Evolutionary conservation across 495 filamentous ascomycete genomes (phyloP), one percentile per base, ranked within the genome.

Genomic region (Daldinia loculata): DNA sequence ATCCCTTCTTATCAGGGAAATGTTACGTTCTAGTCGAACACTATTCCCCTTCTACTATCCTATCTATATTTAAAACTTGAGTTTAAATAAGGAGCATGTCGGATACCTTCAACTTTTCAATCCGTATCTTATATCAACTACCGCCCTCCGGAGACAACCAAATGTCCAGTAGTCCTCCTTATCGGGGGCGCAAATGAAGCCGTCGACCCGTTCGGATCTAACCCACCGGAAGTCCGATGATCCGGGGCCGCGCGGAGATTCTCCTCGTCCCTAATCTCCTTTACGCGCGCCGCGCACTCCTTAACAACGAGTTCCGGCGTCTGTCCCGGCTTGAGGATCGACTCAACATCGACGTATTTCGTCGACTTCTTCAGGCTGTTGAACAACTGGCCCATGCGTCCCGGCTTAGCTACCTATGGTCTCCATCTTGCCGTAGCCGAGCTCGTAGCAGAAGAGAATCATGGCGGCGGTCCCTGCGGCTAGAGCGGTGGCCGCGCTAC

Each of bases 391-490:
- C 48, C 57, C 65, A 67, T 61, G n/a, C 65, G 57, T 8, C 45
- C 65, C 8, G 65, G 65, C 38, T 67, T 67, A 4, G 56, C 65
- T 3, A 67, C 61, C 65, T 3, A 67, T 67, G 11, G 57, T 61
- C 43, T 67, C 57, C 56, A 67, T 67, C 36, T 56, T 61, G 17
- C 65, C 66, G 36, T 67, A 61, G 6, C 65, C 65, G n/a, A 67
- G 50, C 38, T 67, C 65, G 57, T 67, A 61, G 56, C 76, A 78
- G 52, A 75, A 75, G 17, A 78, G 56, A 0, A 77, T 68, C 61
- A 77, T 67, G 19, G 72, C 76, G 2, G 74, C 73, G 27, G 74
- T 71, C 6, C 74, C 76, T 7, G 76, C 74, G 3, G 72, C 76
- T 12, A 76, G 68, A 8, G 76, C 76, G 1, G 74, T 75, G 1